Evolutionary conservation across 148 eudicot species (phyloP).

Genomic region (Rhododendron henanense): DNA sequence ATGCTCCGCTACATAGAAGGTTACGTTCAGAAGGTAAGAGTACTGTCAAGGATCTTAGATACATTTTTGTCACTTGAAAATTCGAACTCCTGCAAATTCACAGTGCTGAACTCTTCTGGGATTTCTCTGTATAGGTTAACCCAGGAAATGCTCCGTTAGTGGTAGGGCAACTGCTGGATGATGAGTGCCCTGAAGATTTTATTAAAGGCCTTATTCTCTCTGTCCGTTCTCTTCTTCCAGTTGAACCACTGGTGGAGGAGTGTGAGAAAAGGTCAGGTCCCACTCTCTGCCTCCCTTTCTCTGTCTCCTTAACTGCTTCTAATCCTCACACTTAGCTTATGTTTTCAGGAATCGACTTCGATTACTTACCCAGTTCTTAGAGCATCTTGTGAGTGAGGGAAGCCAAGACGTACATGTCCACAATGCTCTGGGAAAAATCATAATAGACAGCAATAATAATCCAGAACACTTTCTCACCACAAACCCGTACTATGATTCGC

Average conservation of each 20-base stretch:
- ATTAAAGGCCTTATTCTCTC: constrained; percentile 93
- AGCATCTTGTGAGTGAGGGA: constrained; percentile 98
- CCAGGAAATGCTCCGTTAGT: constrained; percentile 95
- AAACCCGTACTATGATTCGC: constrained; percentile 93
- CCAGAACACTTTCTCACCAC: constrained; percentile 97
- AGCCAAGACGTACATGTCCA: constrained; percentile 97
- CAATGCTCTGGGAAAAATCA: constrained; percentile 95
- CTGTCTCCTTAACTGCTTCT: neutral
- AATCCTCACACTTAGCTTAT: constrained; percentile 9
- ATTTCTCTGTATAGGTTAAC: constrained; percentile 56
- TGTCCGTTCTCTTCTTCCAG: constrained; percentile 95
- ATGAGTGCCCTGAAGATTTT: constrained; percentile 98
- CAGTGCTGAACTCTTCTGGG: constrained; percentile 13
- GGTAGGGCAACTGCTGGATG: constrained; percentile 94
- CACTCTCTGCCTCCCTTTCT: neutral
- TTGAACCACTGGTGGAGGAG: constrained; percentile 89
- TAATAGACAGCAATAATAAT: constrained; percentile 93
- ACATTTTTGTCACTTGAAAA: neutral
- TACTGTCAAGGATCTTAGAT: neutral
- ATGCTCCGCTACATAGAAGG: constrained; percentile 99
- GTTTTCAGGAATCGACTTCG: constrained; percentile 85
- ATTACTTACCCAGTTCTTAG: constrained; percentile 88
- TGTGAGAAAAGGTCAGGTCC: constrained; percentile 81
- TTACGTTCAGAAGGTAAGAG: constrained; percentile 84
- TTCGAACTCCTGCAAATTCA: neutral